Conservation (phyloP, 2,329 filamentous ascomycete species). For the Raffaelea ambrosiae region DNA sequence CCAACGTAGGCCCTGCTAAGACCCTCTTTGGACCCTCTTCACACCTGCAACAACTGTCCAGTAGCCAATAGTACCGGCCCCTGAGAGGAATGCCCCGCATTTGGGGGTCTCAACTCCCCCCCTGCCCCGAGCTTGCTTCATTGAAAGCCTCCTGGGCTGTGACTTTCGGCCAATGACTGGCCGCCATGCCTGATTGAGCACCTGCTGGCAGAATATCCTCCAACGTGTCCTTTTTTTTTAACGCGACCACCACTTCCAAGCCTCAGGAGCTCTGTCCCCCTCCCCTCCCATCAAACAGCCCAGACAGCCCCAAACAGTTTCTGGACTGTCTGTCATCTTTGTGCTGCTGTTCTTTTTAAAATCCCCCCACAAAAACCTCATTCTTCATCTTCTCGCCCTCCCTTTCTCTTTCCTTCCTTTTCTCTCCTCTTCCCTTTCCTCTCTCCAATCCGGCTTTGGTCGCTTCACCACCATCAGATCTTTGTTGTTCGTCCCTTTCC, state of each 20-base stretch:
- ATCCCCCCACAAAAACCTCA: conserved; percentile 7
- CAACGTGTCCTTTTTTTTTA: too few relatives aligned
- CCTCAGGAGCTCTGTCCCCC: conserved; percentile 4
- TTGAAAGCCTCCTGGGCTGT: too few relatives aligned
- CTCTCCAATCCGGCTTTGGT: conserved; percentile 6
- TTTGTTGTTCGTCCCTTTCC: too few relatives aligned
- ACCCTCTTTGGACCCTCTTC: too few relatives aligned
- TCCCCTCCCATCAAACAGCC: too few relatives aligned
- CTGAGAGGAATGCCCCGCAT: conserved; percentile 9
- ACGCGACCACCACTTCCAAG: too few relatives aligned
- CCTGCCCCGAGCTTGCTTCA: not conserved
- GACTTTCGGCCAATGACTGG: conserved; percentile 4
- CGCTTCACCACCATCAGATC: conserved; percentile 8
- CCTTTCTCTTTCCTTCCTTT: conserved; percentile 5
- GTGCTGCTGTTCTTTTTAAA: conserved; percentile 2
- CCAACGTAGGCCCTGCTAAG: not conserved
- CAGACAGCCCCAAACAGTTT: conserved; percentile 6
- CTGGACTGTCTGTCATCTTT: too few relatives aligned
- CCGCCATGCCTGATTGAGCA: conserved; percentile 4
- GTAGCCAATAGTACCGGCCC: conserved; percentile 4
- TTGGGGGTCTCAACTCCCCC: not conserved
- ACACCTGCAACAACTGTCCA: not conserved
- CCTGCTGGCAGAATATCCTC: conserved; percentile 4
- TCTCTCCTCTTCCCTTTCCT: conserved; percentile 1
- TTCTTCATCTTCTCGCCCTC: not conserved